Conservation (phyloP, 345 rosid species). For the Punica granatum region DNA sequence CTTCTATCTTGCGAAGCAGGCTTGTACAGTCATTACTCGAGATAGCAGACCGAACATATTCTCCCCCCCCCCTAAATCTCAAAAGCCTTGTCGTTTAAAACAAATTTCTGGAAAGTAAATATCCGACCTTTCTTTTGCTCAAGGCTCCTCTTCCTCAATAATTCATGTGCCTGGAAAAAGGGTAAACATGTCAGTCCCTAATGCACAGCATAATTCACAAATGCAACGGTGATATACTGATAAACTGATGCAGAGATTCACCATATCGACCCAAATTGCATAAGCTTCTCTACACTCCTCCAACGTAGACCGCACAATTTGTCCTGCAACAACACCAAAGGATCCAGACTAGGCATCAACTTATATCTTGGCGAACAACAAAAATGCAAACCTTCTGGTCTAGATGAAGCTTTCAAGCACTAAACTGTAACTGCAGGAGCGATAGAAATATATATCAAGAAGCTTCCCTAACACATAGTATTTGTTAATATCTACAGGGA, state of each 20-base stretch:
- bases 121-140: conserved; percentile 47
- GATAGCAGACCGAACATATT: too few relatives aligned
- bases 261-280: conserved; percentile 70
- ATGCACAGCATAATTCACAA: not conserved
- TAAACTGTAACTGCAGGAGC: not conserved
- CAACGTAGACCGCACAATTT: conserved; percentile 82
- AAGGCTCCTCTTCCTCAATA: conserved; percentile 61
- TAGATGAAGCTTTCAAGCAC: not conserved
- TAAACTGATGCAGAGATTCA: conserved; percentile 11
- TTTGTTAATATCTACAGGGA: not conserved
- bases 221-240: not conserved
- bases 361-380: not conserved
- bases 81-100: not conserved
- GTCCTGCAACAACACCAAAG: conserved; percentile 36
- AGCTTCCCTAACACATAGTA: not conserved
- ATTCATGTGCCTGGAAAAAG: conserved; percentile 58
- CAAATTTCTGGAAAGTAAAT: not conserved
- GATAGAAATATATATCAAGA: not conserved
- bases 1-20: not conserved
- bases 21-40: not conserved
- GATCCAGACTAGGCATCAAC: conserved; percentile 5
- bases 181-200: conserved; percentile 5
- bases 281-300: conserved; percentile 85
- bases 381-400: not conserved
- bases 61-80: too few relatives aligned